These are phyloP conservation scores for Beauveria rudraprayagi DNA, from an alignment of 2,329 filamentous ascomycete genomes.

Conservation along the genomic window DNA sequence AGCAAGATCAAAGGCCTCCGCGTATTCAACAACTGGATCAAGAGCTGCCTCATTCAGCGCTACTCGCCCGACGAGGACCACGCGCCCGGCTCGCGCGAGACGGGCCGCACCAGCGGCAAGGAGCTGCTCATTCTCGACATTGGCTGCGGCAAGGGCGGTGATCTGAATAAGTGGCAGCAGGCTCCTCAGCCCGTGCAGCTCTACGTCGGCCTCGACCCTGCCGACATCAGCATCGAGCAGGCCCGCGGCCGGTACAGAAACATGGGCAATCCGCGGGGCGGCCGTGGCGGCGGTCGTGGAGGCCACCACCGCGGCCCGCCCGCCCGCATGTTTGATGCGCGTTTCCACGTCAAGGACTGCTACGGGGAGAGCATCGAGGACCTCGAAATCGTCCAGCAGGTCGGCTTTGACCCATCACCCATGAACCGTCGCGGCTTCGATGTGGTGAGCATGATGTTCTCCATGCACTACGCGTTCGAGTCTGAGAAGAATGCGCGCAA, in stretches of 20 bases:
- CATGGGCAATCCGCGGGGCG: conserved; percentile 56
- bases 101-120: conserved; percentile 42
- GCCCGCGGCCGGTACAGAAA: conserved; percentile 73
- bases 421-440: conserved; percentile 78
- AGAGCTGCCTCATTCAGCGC: conserved; percentile 94
- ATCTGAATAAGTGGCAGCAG: conserved; percentile 92
- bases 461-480: conserved; percentile 98
- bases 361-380: conserved; percentile 79
- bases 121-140: conserved; percentile 81
- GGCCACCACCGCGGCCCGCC: conserved; percentile 33
- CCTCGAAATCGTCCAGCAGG: conserved; percentile 71
- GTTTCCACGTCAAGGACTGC: conserved; percentile 88
- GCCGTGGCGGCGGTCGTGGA: conserved; percentile 44
- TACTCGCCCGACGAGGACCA: conserved; percentile 79
- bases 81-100: conserved; percentile 49
- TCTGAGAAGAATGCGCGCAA: conserved; percentile 79
- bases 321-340: conserved; percentile 64
- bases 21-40: conserved; percentile 98
- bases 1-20: conserved; percentile 91
- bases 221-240: conserved; percentile 85
- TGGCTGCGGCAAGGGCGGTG: conserved; percentile 93
- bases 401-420: conserved; percentile 76
- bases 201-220: conserved; percentile 90
- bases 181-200: conserved; percentile 85
- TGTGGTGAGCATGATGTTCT: conserved; percentile 98